Percentiles rank a stretch among this genome's conserved stretches.
phyloP scores from a whole-genome alignment of 202 grass and related monocot genomes.

The Digitaria exilis region DNA sequence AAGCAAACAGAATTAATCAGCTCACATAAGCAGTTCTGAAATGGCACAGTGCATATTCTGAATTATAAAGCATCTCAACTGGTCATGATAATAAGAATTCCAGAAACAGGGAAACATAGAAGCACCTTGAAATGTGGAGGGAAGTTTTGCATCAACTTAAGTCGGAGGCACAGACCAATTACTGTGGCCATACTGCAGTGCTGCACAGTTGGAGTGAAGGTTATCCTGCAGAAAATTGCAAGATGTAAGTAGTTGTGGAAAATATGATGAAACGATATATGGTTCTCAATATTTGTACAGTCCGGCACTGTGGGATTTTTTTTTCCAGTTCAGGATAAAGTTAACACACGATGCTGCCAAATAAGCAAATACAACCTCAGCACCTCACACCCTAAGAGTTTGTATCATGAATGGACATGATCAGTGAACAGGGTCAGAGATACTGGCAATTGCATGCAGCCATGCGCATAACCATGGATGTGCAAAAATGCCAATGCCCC shows the following conservation, averaged over 20 bases:
- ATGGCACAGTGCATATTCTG: neutral
- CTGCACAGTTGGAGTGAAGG: conserved; percentile 97
- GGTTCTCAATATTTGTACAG: neutral
- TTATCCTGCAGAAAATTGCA: conserved; percentile 72
- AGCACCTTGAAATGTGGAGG: conserved; percentile 95
- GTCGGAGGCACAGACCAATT: conserved; percentile 86
- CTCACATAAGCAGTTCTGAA: neutral
- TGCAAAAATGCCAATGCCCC: neutral
- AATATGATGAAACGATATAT: neutral
- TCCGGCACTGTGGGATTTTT: too few relatives aligned
- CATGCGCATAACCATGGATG: neutral
- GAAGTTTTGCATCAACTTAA: conserved; percentile 94
- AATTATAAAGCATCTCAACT: neutral
- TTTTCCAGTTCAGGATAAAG: neutral
- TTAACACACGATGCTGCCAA: neutral
- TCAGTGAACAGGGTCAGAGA: neutral
- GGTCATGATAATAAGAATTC: neutral
- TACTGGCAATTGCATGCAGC: neutral
- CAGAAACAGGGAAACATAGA: conserved; percentile 21
- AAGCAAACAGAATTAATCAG: neutral
- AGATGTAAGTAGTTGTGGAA: conserved; percentile 13
- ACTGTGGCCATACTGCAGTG: conserved; percentile 98
- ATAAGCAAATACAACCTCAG: neutral
- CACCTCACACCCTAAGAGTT: neutral
- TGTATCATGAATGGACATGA: conserved; percentile 15